Evolutionary conservation across 495 filamentous ascomycete genomes (phyloP), one percentile per base, ranked within the genome.

Genomic region (Aspergillus kassunensis): DNA sequence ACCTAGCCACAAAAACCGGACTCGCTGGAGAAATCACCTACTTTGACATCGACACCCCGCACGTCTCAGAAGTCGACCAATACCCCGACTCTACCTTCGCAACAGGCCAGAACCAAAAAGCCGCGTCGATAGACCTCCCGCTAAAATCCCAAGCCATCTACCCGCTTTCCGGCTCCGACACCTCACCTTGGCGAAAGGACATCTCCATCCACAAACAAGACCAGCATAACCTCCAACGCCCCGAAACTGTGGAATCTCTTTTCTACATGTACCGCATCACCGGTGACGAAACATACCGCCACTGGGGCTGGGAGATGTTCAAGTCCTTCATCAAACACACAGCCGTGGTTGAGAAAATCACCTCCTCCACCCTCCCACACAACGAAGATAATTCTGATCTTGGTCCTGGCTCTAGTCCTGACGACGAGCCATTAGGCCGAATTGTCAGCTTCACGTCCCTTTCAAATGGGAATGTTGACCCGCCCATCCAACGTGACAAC

Each of bases 271-370:
- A 92, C 86, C 85, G 93, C 46, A 92, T 99, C 64, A 99, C 93
- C 15, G 91, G 89, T 24, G 91, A 99, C 51, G 75, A 80, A 21
- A 89, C 81, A 55, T 99, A 99, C 67, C 82, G 93, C 12, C 80
- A 96, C 54, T 97, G 93, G 93, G 93, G 95, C 7, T 99, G 93
- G 93, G 84, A 95, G 55, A 97, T 97, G 81, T 99, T 99, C 73
- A 84, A 91, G 70, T 81, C 84, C 1, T 97, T 99, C 66, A 73
- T 91, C 62, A 83, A 87, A 54, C 81, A 96, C 65, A 95, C 87
- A 0, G 80, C 83, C 1, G 83, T 95, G 3, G 71, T 80, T 16
- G 87, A 89, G 21, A 79, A 83, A 43, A 23, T 29, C 18, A 18
- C 49, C 23, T 20, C 20, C 18, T 37, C 13, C n/a, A n/a, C n/a